Percentiles rank a stretch among this genome's conserved stretches.
Evolutionary conservation across 495 filamentous ascomycete genomes (phyloP).

Genomic region (Aspergillus incahuasiensis): DNA sequence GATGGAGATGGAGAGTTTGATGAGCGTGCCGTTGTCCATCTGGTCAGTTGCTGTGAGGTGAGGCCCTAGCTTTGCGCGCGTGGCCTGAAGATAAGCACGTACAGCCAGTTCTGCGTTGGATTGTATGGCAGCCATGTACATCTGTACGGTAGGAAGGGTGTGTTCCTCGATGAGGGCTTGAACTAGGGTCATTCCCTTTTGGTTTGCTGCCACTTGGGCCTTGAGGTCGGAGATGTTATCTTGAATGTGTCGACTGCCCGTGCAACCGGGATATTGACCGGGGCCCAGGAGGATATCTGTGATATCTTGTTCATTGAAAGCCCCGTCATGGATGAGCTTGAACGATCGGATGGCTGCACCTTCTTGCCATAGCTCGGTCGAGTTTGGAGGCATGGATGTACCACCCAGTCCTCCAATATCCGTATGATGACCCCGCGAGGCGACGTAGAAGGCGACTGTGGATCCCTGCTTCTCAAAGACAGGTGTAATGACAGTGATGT

Average conservation of each 20-base stretch:
- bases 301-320: conserved; percentile 81
- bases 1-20: conserved; percentile 75
- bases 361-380: conserved; percentile 86
- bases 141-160: conserved; percentile 77
- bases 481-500: conserved; percentile 84
- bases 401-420: conserved; percentile 94
- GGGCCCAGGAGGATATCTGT: conserved; percentile 73
- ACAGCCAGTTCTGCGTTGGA: conserved; percentile 83
- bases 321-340: conserved; percentile 80
- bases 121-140: conserved; percentile 92
- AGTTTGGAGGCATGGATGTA: conserved; percentile 93
- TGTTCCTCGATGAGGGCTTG: conserved; percentile 79
- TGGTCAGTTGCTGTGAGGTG: background rate
- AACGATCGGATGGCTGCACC: conserved; percentile 89
- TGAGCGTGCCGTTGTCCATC: conserved; percentile 78
- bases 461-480: conserved; percentile 53
- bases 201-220: conserved; percentile 92
- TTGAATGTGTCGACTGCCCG: conserved; percentile 77
- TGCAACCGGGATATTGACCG: conserved; percentile 81
- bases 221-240: conserved; percentile 96
- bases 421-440: conserved; percentile 67
- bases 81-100: conserved; percentile 25
- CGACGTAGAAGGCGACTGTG: conserved; percentile 87
- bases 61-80: background rate
- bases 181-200: conserved; percentile 93